phyloP scores from a whole-genome alignment of 2,329 filamentous ascomycete species.

The Colletotrichum echinochloae region DNA sequence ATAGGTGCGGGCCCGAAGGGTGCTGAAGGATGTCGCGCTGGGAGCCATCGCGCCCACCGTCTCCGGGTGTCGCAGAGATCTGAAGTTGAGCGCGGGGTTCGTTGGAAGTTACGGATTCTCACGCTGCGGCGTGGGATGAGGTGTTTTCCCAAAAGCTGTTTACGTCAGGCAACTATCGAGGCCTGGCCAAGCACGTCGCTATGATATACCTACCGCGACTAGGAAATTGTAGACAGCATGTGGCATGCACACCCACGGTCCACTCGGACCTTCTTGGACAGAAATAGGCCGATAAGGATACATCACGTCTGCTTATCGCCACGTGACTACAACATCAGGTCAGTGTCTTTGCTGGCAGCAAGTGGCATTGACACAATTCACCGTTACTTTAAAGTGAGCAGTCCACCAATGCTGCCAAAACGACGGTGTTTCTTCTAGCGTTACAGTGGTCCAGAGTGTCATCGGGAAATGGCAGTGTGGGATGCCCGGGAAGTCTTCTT shows the following conservation, averaged over 20 bases:
- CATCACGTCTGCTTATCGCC: constrained; percentile 5
- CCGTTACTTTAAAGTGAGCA: not conserved
- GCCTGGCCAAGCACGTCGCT: constrained; percentile 15
- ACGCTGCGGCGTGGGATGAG: not conserved
- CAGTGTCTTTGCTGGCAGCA: not conserved
- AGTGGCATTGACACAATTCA: not conserved
- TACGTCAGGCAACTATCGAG: not conserved
- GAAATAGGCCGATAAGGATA: constrained; percentile 29
- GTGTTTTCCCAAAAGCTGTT: not conserved
- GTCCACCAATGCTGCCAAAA: not conserved
- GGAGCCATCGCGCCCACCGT: constrained; percentile 28
- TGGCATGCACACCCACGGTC: constrained; percentile 26
- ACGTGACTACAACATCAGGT: constrained; percentile 6
- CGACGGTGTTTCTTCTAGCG: not conserved
- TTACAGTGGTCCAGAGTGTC: not conserved
- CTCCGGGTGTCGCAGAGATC: constrained; percentile 3
- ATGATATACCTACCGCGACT: constrained; percentile 4
- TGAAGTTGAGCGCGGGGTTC: not conserved
- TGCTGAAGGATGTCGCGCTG: constrained; percentile 66
- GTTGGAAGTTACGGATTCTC: not conserved
- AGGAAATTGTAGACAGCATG: constrained; percentile 30
- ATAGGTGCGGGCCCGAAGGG: constrained; percentile 81
- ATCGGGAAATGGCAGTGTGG: not conserved
- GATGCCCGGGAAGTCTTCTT: not conserved
- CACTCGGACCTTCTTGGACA: constrained; percentile 16